Percentiles rank a stretch among this genome's conserved stretches.
These are phyloP conservation scores for Ogataea angusta DNA, from an alignment of 805 yeast species.

Conservation along the genomic window DNA sequence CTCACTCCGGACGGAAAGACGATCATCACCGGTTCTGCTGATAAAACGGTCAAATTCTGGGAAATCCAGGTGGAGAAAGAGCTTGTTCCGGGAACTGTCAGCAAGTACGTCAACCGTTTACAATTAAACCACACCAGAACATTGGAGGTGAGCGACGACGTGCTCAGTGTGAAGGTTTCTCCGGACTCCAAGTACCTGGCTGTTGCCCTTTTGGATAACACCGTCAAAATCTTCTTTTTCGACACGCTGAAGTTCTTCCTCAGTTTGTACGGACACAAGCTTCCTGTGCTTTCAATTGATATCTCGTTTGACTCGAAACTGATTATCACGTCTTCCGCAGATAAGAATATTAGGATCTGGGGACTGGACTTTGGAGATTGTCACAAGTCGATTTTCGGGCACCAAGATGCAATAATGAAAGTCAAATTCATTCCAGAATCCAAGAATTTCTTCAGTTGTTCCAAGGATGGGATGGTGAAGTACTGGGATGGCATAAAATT, in stretches of 20 bases:
- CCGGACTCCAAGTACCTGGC: constrained; percentile 78
- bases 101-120: constrained; percentile 47
- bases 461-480: constrained; percentile 85
- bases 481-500: constrained; percentile 99
- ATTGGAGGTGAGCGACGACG: constrained; percentile 82
- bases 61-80: constrained; percentile 66
- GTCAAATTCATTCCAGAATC: constrained; percentile 81
- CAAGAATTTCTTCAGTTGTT: constrained; percentile 85
- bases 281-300: constrained; percentile 91
- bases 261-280: constrained; percentile 91
- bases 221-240: constrained; percentile 89
- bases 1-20: constrained; percentile 80
- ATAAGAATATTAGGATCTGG: constrained; percentile 96
- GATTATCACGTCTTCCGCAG: constrained; percentile 91
- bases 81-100: constrained; percentile 62
- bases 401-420: constrained; percentile 91
- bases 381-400: constrained; percentile 94
- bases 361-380: constrained; percentile 99
- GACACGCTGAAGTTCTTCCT: constrained; percentile 86
- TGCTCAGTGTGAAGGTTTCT: constrained; percentile 73
- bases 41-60: constrained; percentile 89
- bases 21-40: constrained; percentile 91
- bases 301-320: constrained; percentile 86
- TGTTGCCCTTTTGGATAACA: constrained; percentile 82
- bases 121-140: constrained; percentile 72